Base-by-base conservation (phyloP, 192 early-diverging fungal species). In the Phlyctochytrium bullatum region DNA sequence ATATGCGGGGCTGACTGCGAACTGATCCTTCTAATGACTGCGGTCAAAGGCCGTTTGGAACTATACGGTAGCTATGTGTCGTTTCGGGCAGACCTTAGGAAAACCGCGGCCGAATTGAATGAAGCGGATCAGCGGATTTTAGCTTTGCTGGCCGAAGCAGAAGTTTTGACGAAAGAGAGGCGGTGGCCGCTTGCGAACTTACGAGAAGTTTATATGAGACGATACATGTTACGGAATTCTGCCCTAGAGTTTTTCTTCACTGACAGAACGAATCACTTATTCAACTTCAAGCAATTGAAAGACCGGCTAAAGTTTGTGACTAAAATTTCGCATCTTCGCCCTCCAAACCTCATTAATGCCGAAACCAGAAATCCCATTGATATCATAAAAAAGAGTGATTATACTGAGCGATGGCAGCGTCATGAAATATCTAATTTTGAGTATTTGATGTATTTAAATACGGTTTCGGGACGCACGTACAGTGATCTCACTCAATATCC, bases 401-500 rank as follows among this genome's bases (percentile, higher is more conserved):
- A 94, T 61, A 92, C 91, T 0, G 84, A 90, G 62, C 78, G 83
- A 35, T 98, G 96, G 96, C 84, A 90, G 65, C 82, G 80, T 31
- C 77, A 90, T 27, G 92, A 95, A 71, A 89, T 98, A 36, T 89
- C 89, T 52, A 98, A 98, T 65, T 98, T 97, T 75, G 94, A 98
- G 72, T 98, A 98, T 59, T 65, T 98, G 60, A 96, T 97, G 92
- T 83, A 86, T 34, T 80, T 98, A 6, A 98, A 98, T 73, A 93
- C 93, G 0, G 72, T 94, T 34, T 91, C 93, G 29, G 95, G 78
- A 0, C 63, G 79, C 28, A 83, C 74, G 1, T 75, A 77, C 68
- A 74, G 82, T 69, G 94, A 98, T 76, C 73, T 98, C 68, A 95
- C 94, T 0, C 96, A 96, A 74, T 98, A 97, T 66, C 96, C 96